phyloP scores from a whole-genome alignment of 192 early-diverging fungal species.

The Coemansia sp. region DNA sequence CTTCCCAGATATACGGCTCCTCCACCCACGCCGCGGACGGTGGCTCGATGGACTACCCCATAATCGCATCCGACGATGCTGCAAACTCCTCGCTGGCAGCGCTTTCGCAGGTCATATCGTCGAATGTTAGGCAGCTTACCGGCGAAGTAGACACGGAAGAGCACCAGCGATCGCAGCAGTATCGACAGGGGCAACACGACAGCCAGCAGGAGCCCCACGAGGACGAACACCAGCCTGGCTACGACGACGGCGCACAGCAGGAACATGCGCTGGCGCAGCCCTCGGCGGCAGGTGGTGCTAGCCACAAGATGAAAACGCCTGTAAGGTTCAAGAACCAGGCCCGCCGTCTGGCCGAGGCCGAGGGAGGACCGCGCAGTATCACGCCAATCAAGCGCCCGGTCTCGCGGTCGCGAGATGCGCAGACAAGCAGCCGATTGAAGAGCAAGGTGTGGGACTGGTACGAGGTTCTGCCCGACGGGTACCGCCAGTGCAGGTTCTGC shows the following conservation, averaged over 20 bases:
- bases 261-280: constrained; percentile 7
- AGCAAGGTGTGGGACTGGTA: constrained; percentile 58
- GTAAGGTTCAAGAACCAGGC: constrained; percentile 21
- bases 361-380: constrained; percentile 8
- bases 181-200: constrained; percentile 1
- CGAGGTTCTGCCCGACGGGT: constrained; percentile 42
- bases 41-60: constrained; percentile 33
- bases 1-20: constrained; percentile 29
- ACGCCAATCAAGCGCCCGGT: constrained; percentile 36
- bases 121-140: constrained; percentile 27
- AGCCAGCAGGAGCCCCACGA: constrained; percentile 4
- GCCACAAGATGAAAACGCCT: constrained; percentile 11
- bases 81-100: constrained; percentile 42
- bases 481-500: constrained; percentile 53
- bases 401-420: constrained; percentile 18
- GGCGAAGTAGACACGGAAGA: constrained; percentile 10
- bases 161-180: constrained; percentile 2
- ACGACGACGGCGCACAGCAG: constrained; percentile 3
- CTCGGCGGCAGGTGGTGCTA: neutral
- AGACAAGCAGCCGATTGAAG: constrained; percentile 42
- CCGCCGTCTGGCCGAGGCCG: constrained; percentile 17
- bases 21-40: constrained; percentile 26
- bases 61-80: constrained; percentile 30
- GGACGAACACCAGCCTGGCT: constrained; percentile 9
- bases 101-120: constrained; percentile 45